A percentile compares a stretch with the other conserved stretches of the same genome.
Evolutionary conservation across 257 asterid species (phyloP).

Genomic region (Nicotiana sylvestris): DNA sequence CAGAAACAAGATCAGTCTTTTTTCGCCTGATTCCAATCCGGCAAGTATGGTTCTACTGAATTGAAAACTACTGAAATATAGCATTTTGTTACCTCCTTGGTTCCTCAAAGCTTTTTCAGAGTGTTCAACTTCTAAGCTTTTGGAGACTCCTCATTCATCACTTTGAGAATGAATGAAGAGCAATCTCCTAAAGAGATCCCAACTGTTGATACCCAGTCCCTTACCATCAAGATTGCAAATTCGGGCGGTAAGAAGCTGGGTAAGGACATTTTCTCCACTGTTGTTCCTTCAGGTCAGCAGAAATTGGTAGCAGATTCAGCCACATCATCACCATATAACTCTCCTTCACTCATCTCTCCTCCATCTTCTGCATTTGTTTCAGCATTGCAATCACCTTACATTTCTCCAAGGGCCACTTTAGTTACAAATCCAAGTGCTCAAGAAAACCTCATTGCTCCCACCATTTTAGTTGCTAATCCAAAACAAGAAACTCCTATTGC

Average conservation of each 20-base stretch:
- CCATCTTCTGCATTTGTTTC: slow-evolving; percentile 92
- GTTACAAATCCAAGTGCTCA: slow-evolving; percentile 17
- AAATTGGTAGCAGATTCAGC: slow-evolving; percentile 31
- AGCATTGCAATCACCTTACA: slow-evolving; percentile 82
- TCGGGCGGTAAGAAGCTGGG: slow-evolving; percentile 27
- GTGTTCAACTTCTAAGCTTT: not conserved
- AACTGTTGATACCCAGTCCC: slow-evolving; percentile 40
- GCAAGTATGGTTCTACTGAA: slow-evolving; percentile 18
- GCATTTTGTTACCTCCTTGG: slow-evolving; percentile 8
- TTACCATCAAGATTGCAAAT: slow-evolving; percentile 49
- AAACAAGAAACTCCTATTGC: not conserved
- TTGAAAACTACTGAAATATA: slow-evolving; percentile 20
- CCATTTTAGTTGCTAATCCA: not conserved
- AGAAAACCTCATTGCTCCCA: slow-evolving; percentile 40
- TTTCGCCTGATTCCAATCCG: slow-evolving; percentile 6
- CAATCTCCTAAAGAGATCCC: slow-evolving; percentile 20
- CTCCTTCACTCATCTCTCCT: slow-evolving; percentile 67
- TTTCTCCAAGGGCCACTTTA: slow-evolving; percentile 69
- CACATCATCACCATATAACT: slow-evolving; percentile 59
- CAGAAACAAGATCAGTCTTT: slow-evolving; percentile 19
- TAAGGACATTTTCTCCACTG: slow-evolving; percentile 22
- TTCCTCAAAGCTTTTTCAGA: slow-evolving; percentile 8
- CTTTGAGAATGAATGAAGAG: slow-evolving; percentile 44
- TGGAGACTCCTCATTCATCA: slow-evolving; percentile 22
- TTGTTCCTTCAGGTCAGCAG: slow-evolving; percentile 19